These are phyloP conservation scores for Curvularia spicifera DNA, from an alignment of 2,329 filamentous ascomycete species.

Conservation along the genomic window DNA sequence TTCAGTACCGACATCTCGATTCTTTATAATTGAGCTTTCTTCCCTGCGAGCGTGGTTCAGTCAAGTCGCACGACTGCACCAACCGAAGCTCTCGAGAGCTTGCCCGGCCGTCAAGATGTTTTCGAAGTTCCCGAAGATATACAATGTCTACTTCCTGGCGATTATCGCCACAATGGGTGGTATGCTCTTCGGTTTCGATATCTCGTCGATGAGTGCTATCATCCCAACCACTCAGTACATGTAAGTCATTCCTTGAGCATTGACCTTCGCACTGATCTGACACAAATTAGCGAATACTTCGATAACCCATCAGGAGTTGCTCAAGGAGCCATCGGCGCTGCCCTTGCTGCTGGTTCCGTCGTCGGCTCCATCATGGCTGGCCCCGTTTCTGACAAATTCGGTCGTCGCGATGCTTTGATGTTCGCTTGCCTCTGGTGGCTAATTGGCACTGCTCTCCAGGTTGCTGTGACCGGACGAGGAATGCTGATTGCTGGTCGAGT, in stretches of 20 bases:
- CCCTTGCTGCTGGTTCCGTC: conserved; percentile 74
- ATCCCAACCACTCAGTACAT: conserved; percentile 24
- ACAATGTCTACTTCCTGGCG: conserved; percentile 65
- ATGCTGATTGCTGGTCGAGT: conserved; percentile 76
- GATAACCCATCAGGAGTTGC: conserved; percentile 56
- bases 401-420: conserved; percentile 62
- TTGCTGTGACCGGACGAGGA: conserved; percentile 67
- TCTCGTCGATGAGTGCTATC: conserved; percentile 71
- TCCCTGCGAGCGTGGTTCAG: conserved; percentile 6
- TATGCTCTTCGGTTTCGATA: conserved; percentile 79
- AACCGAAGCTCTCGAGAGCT: conserved; percentile 17
- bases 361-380: conserved; percentile 67
- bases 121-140: conserved; percentile 56
- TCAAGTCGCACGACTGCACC: conserved; percentile 8
- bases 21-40: conserved; percentile 18
- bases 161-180: conserved; percentile 68
- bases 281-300: conserved; percentile 52
- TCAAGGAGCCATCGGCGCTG: conserved; percentile 59
- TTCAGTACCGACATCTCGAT: conserved; percentile 1
- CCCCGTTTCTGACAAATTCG: conserved; percentile 63
- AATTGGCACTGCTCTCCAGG: conserved; percentile 67
- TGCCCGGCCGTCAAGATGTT: conserved; percentile 33
- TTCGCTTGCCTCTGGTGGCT: conserved; percentile 62
- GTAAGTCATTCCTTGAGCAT: conserved; percentile 9
- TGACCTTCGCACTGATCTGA: background rate